Conservation (phyloP, 352 stramenopile species). For the Pythium vanterpoolii region DNA sequence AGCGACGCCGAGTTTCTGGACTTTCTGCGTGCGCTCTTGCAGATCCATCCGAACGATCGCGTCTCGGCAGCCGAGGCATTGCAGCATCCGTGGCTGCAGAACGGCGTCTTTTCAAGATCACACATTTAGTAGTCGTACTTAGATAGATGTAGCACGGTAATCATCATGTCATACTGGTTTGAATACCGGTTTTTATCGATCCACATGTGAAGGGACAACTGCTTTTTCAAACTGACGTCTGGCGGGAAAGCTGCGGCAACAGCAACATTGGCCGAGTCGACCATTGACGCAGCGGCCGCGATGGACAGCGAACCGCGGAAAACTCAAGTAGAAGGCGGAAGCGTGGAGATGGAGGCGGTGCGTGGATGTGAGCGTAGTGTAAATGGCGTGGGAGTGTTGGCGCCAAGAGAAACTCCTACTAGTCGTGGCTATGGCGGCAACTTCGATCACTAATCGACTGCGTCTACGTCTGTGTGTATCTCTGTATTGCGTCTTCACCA, state of each 20-base stretch:
- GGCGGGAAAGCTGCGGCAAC: slow-evolving; percentile 5
- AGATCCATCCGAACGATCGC: slow-evolving; percentile 57
- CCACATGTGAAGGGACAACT: slow-evolving; percentile 1
- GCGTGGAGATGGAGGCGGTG: background rate
- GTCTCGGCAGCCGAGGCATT: slow-evolving; percentile 55
- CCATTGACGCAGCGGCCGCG: background rate
- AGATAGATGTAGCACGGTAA: slow-evolving; percentile 7
- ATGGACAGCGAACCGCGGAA: background rate
- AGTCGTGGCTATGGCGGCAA: background rate
- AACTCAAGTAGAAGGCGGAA: background rate
- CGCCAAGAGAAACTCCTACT: background rate
- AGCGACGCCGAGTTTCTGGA: slow-evolving; percentile 57
- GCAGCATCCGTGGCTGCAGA: slow-evolving; percentile 60
- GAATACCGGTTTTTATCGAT: slow-evolving; percentile 1
- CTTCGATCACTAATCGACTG: background rate
- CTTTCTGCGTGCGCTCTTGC: slow-evolving; percentile 64
- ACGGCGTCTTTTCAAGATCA: slow-evolving; percentile 50
- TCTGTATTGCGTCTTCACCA: background rate
- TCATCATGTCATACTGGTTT: background rate
- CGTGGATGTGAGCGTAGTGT: background rate
- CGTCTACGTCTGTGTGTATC: background rate
- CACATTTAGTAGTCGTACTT: slow-evolving; percentile 21
- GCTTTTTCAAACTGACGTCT: slow-evolving; percentile 1
- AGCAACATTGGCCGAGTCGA: background rate
- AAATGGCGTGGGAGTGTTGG: background rate